Evolutionary conservation across 2,329 filamentous ascomycete species (phyloP).

Genomic region (Sporothrix phasma): DNA sequence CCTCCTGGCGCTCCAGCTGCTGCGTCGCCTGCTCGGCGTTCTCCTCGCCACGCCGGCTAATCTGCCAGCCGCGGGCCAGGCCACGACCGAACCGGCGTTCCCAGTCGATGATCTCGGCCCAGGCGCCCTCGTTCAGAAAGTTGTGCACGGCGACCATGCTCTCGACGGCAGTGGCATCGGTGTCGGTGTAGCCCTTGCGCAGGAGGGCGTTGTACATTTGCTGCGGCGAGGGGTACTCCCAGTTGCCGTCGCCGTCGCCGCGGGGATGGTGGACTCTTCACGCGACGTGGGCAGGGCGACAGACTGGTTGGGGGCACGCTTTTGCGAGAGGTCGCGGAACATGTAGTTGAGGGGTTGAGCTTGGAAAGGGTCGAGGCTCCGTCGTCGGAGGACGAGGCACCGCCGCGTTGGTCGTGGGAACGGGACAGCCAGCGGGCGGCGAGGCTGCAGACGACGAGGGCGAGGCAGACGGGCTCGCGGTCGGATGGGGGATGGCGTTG

Average conservation of each 20-base stretch:
- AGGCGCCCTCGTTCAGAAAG: constrained; percentile 94
- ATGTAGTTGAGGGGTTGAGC: constrained; percentile 82
- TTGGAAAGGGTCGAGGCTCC: constrained; percentile 35
- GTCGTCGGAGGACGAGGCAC: constrained; percentile 13
- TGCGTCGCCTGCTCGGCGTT: constrained; percentile 32
- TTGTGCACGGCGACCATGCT: constrained; percentile 98
- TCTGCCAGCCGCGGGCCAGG: constrained; percentile 59
- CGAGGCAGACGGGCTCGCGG: constrained; percentile 21
- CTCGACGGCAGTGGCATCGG: constrained; percentile 84
- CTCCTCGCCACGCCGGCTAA: constrained; percentile 64
- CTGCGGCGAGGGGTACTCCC: constrained; percentile 97
- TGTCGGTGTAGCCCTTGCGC: constrained; percentile 91
- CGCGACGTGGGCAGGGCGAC: constrained; percentile 67
- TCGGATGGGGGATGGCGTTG: constrained; percentile 19
- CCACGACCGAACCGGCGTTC: constrained; percentile 76
- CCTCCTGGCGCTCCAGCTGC: constrained; percentile 32
- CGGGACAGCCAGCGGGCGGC: constrained; percentile 35
- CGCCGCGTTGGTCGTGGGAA: constrained; percentile 22
- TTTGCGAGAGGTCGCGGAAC: constrained; percentile 78
- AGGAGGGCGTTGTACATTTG: constrained; percentile 99
- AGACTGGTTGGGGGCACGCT: constrained; percentile 61
- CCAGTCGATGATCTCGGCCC: constrained; percentile 91
- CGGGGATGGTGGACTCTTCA: constrained; percentile 83
- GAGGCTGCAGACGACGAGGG: constrained; percentile 22
- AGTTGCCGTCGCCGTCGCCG: constrained; percentile 66